Evolutionary conservation across 805 yeast species (phyloP), one percentile per base, ranked within the genome.

Genomic region (Ogataea zsoltii): DNA sequence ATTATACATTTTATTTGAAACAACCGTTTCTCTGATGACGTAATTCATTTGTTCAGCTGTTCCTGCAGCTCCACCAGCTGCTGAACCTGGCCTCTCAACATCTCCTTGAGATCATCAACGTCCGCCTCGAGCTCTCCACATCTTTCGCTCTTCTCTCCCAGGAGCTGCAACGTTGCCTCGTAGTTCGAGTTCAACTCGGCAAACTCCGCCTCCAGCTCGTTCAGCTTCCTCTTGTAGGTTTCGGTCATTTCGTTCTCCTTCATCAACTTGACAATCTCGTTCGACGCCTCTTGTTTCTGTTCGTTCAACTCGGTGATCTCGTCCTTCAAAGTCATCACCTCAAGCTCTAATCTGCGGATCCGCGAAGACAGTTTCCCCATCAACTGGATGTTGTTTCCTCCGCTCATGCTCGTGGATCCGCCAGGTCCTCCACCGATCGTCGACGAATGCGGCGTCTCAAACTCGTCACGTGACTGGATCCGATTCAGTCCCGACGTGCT

Each of bases 81-180:
- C 63, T 88, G 95, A 35, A 92, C 91, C 65, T 92, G 99, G 50
- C 77, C 77, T 49, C 80, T 75, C 63, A 89, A 77, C 71, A 94
- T 71, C 38, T 88, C 95, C 66, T 94, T 94, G 65, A 92, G 72
- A 65, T 94, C 99, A 4, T 72, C 76, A 14, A 94, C 92, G 60
- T 94, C 99, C 7, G 95, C 96, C 53, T 75, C 77, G 37, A 94
- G 72, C 64, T 94, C 99, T 45, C 82, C 86, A 4, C 88, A 92
- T 50, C 72, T 75, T 62, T 95, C 99, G 5, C 88, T 76, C 61
- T 90, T 90, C 60, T 91, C 97, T 5, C 96, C 96, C 13, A 92
- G 71, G 46, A 87, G 61, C 54, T 82, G 86, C 37, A 90, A 66
- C 39, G 87, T 76, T 5, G 84, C 78, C 17, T 66, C 63, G 33